Base-by-base conservation (phyloP, 169 alveolate species). In the Cryptosporidium baileyi region DNA sequence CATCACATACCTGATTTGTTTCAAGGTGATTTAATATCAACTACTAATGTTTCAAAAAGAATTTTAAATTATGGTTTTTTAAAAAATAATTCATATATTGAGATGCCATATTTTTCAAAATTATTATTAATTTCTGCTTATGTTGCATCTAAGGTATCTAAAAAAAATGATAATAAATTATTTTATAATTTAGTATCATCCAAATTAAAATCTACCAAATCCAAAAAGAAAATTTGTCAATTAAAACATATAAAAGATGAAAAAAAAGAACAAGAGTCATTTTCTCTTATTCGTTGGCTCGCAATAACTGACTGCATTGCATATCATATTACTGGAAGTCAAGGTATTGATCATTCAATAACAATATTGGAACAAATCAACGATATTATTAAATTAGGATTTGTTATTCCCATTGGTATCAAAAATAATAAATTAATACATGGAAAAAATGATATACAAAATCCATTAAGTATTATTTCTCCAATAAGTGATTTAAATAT, bases 261-360 rank as follows among this genome's bases (percentile, higher is more conserved):
- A n/a, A 28, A 40, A n/a, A 1, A 28, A 28, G 40, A 57, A 24
- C n/a, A 24, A 5, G 67, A 57, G 40, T 30, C 85, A 22, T 74
- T 74, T 57, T 74, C 85, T 6, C 36, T 74, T 1, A 54, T 54
- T 34, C 65, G 85, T 26, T 74, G 85, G 85, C 15, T 74, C n/a
- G 85, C 74, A 22, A 43, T 74, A 9, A 67, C 85, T 17, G 85
- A 74, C 30, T 74, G 85, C 32, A 74, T 74, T 54, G 65, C 85
- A 34, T 40, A 52, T 36, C 85, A 74, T 30, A 74, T 74, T 22
- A 54, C 74, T 3, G 85, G 85, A 0, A 38, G 24, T 8, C 61
- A 74, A 19, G 85, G 85, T n/a, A 34, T 74, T n/a, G 85, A 74
- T n/a, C 65, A 22, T 34, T 52, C 85, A n/a, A 67, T 74, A 11